phyloP scores from a whole-genome alignment of 2,329 filamentous ascomycete species.

The Trichoderma sp. region DNA sequence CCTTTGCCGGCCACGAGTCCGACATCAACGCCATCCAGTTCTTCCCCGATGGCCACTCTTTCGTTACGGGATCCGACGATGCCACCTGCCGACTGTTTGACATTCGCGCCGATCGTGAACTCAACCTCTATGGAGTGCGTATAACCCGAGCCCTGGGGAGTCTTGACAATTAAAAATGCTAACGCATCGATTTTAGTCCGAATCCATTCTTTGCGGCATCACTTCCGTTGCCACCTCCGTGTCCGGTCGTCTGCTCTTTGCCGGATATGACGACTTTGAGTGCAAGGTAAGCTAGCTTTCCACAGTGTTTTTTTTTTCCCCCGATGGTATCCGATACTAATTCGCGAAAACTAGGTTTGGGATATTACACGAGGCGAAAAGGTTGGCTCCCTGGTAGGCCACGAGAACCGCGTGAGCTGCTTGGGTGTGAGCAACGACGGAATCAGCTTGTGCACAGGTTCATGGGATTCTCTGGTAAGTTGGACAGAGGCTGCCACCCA shows the following conservation, averaged over 20 bases:
- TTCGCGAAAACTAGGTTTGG: slow-evolving; percentile 70
- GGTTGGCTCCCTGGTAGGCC: slow-evolving; percentile 92
- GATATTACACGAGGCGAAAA: slow-evolving; percentile 95
- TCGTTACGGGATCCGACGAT: slow-evolving; percentile 96
- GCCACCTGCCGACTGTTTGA: slow-evolving; percentile 97
- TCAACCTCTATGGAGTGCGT: slow-evolving; percentile 66
- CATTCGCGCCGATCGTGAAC: slow-evolving; percentile 85
- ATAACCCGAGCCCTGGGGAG: neutral
- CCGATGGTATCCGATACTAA: slow-evolving; percentile 17
- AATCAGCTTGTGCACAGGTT: slow-evolving; percentile 98
- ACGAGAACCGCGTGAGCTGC: slow-evolving; percentile 98
- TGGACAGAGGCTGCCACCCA: neutral
- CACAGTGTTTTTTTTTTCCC: neutral
- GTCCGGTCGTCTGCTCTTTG: slow-evolving; percentile 90
- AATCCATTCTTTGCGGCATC: slow-evolving; percentile 95
- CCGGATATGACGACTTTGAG: slow-evolving; percentile 98
- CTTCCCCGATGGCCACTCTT: slow-evolving; percentile 98
- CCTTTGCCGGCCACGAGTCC: slow-evolving; percentile 95
- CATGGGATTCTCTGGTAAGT: slow-evolving; percentile 97
- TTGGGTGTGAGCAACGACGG: slow-evolving; percentile 98
- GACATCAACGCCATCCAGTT: slow-evolving; percentile 99
- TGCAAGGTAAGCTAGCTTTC: slow-evolving; percentile 74
- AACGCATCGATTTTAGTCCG: slow-evolving; percentile 60
- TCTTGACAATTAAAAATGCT: slow-evolving; percentile 11
- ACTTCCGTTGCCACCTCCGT: slow-evolving; percentile 98